Evolutionary conservation across 139 green algal species (phyloP), one percentile per base, ranked within the genome.

Genomic region (Mesotaenium endlicherianum): DNA sequence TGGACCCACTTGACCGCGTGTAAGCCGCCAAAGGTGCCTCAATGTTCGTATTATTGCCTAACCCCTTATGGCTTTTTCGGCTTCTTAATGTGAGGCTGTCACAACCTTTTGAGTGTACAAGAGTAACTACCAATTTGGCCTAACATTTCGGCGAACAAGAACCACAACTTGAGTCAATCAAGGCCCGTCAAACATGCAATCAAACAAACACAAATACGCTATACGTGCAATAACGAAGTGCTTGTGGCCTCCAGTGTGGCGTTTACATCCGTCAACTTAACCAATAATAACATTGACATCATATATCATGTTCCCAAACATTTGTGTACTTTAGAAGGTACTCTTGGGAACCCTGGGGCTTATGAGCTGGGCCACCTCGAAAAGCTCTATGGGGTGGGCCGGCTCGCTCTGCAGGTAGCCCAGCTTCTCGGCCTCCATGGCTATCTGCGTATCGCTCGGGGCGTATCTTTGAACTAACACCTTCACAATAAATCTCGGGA

Each of bases 401-500:
- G 50, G 50, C 50, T 26, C 26, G 20, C 50, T 26, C 26, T 64
- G 20, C 50, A 26, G 20, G 20, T 26, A 20, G 20, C 50, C 50
- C 50, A 64, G 20, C 50, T 34, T 38, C 60, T 80, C 75, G 39
- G 8, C 2, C 72, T 86, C 80, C 45, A 49, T 43, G 16, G 74
- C 74, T 34, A 87, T 49, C 39, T 87, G 81, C 31, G 58, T 67
- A 53, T 85, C 47, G 1, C 44, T 55, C 26, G 81, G 81, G 26
- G 30, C 79, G 50, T 20, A 87, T 1, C 40, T 53, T 6, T 68
- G 40, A 31, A 26, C 42, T 3, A 75, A 26, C 31, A 58, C 68
- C 64, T 88, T 86, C 44, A 87, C 42, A 42, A 74, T 26, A 58
- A 87, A 89, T 3, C 79, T 60, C n/a, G 84, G 79, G 38, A 87